These are phyloP conservation scores for Haematococcus sp. DNA, from an alignment of 139 green algal genomes.

Conservation along the genomic window DNA sequence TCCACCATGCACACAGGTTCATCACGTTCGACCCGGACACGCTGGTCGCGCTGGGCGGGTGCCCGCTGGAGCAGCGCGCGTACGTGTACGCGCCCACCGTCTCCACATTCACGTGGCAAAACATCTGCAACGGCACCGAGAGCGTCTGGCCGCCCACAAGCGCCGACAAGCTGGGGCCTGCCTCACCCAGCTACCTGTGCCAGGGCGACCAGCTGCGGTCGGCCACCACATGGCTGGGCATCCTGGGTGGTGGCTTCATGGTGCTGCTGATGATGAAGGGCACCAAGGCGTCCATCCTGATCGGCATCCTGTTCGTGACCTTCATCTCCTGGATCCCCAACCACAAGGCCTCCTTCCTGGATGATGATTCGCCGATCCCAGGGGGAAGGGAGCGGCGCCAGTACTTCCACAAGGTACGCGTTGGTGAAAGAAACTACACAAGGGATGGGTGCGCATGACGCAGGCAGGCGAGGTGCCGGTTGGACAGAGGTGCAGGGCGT, in stretches of 20 bases:
- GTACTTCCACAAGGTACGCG: slow-evolving; percentile 53
- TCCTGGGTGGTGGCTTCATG: slow-evolving; percentile 67
- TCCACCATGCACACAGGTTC: slow-evolving; percentile 61
- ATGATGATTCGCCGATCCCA: slow-evolving; percentile 34
- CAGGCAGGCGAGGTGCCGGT: no score
- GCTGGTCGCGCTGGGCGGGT: slow-evolving; percentile 29
- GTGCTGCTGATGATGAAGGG: slow-evolving; percentile 50
- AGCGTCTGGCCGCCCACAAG: not conserved
- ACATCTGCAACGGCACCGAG: not conserved
- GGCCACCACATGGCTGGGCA: slow-evolving; percentile 63
- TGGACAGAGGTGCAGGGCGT: no score
- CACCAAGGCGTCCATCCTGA: slow-evolving; percentile 67
- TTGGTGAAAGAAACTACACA: no score
- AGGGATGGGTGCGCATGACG: no score
- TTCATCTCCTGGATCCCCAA: slow-evolving; percentile 83
- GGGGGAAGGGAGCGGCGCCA: slow-evolving; percentile 47
- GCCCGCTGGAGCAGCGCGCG: not conserved
- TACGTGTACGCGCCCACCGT: not conserved
- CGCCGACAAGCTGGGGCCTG: slow-evolving; percentile 17
- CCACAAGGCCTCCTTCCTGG: slow-evolving; percentile 56
- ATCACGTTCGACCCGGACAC: slow-evolving; percentile 67
- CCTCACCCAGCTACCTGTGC: slow-evolving; percentile 16
- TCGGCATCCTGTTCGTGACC: slow-evolving; percentile 79
- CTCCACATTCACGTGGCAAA: not conserved
- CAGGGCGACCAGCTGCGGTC: slow-evolving; percentile 35